Conservation (phyloP, 768 basidiomycete genomes). For the Daedaleopsis sinensis region DNA sequence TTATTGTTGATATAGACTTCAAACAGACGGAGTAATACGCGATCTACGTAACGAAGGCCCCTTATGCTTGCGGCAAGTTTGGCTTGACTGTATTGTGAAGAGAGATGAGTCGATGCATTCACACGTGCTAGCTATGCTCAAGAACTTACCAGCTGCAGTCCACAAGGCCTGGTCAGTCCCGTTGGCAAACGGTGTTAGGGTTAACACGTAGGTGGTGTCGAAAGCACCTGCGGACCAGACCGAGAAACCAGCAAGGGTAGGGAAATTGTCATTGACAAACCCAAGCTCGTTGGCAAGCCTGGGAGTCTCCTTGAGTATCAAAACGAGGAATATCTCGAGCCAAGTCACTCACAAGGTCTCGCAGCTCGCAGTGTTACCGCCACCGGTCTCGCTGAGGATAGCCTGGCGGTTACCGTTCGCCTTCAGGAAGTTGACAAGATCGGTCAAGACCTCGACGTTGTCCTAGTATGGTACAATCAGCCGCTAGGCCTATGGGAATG, state of each 20-base stretch:
- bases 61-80: neutral
- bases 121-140: neutral
- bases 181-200: conserved; percentile 49
- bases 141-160: conserved; percentile 42
- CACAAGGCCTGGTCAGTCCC: conserved; percentile 51
- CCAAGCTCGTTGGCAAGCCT: conserved; percentile 48
- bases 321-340: neutral
- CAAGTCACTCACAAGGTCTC: conserved; percentile 32
- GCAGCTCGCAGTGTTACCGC: conserved; percentile 44
- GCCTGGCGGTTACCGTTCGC: conserved; percentile 46
- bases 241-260: conserved; percentile 51
- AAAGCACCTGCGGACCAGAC: conserved; percentile 58
- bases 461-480: conserved; percentile 32
- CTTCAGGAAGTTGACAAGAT: conserved; percentile 46
- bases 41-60: neutral
- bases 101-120: neutral
- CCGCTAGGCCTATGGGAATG: conserved; percentile 8
- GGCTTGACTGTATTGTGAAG: neutral
- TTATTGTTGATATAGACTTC: no score
- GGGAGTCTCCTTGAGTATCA: neutral
- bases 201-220: conserved; percentile 51
- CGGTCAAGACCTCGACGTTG: conserved; percentile 47
- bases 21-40: neutral
- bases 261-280: conserved; percentile 47
- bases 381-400: conserved; percentile 47